These are phyloP conservation scores for Colletotrichum tofieldiae DNA, from an alignment of 2,329 filamentous ascomycete species.

Conservation along the genomic window DNA sequence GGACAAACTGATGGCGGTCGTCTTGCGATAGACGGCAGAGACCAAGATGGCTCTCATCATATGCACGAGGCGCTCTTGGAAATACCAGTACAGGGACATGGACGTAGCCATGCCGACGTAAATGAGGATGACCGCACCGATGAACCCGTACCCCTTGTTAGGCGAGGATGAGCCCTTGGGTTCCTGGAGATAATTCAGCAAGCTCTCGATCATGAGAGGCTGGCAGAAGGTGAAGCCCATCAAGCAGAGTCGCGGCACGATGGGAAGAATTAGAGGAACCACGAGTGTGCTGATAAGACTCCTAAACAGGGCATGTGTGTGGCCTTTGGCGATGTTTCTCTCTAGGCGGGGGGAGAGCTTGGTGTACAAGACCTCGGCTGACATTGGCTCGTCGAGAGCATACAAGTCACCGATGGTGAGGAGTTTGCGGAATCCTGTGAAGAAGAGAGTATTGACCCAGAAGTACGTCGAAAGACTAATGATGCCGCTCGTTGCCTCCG, in stretches of 20 bases:
- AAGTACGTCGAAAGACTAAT: constrained; percentile 51
- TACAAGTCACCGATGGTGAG: constrained; percentile 50
- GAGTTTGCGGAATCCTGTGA: constrained; percentile 51
- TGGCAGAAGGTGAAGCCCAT: constrained; percentile 56
- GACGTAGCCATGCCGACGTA: constrained; percentile 60
- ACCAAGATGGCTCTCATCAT: constrained; percentile 54
- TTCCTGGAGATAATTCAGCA: constrained; percentile 50
- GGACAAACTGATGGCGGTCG: constrained; percentile 50
- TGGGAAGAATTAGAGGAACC: constrained; percentile 52
- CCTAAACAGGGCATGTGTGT: constrained; percentile 49
- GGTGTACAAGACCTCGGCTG: constrained; percentile 19
- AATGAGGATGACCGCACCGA: constrained; percentile 58
- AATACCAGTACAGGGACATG: constrained; percentile 57
- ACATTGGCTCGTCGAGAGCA: constrained; percentile 41
- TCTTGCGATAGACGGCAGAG: constrained; percentile 53
- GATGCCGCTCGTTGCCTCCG: constrained; percentile 53
- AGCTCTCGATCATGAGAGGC: constrained; percentile 55
- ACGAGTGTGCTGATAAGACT: constrained; percentile 49
- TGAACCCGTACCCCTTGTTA: constrained; percentile 58
- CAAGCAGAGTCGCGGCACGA: constrained; percentile 52
- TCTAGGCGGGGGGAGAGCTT: constrained; percentile 14
- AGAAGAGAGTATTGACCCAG: constrained; percentile 55
- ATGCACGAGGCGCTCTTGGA: constrained; percentile 51
- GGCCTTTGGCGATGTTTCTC: constrained; percentile 31
- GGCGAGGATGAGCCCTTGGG: constrained; percentile 40